Evolutionary conservation across 2,329 filamentous ascomycete genomes (phyloP).

Genomic region (Bisporella sp.): DNA sequence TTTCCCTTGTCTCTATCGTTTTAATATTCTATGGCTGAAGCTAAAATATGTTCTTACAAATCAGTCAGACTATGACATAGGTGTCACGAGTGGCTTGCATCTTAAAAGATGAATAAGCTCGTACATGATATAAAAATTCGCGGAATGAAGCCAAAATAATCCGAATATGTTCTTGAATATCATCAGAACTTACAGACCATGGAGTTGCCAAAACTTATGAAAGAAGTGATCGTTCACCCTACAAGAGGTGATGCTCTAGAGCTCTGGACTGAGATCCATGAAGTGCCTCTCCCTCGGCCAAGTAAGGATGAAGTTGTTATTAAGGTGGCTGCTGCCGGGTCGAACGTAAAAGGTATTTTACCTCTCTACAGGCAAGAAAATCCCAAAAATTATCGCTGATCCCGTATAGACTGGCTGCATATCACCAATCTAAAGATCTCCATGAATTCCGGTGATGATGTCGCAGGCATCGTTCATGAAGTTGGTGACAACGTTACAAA

Average conservation of each 20-base stretch:
- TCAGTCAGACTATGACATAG: too few relatives aligned
- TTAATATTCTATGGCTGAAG: too few relatives aligned
- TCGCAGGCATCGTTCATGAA: slow-evolving; percentile 34
- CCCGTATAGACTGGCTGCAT: slow-evolving; percentile 5
- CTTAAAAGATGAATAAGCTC: too few relatives aligned
- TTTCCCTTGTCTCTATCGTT: too few relatives aligned
- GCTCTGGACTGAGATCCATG: slow-evolving; percentile 13
- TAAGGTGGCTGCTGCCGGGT: slow-evolving; percentile 19
- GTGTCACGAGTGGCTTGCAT: too few relatives aligned
- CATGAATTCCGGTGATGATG: slow-evolving; percentile 14
- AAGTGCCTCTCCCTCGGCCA: slow-evolving; percentile 15
- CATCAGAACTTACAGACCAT: too few relatives aligned
- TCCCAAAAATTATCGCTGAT: not conserved
- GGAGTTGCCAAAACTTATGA: slow-evolving; percentile 8
- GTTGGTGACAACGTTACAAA: slow-evolving; percentile 40
- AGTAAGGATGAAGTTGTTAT: slow-evolving; percentile 17
- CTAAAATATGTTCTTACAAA: too few relatives aligned
- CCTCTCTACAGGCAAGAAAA: not conserved
- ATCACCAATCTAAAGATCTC: slow-evolving; percentile 2
- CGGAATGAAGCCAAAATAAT: too few relatives aligned
- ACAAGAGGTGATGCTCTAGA: not conserved
- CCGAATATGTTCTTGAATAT: too few relatives aligned
- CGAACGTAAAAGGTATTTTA: slow-evolving; percentile 11
- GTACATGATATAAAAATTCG: too few relatives aligned
- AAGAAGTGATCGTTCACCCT: slow-evolving; percentile 16